These are phyloP conservation scores for Pachysandra terminalis DNA, from an alignment of 164 flowering plant species.

Conservation along the genomic window DNA sequence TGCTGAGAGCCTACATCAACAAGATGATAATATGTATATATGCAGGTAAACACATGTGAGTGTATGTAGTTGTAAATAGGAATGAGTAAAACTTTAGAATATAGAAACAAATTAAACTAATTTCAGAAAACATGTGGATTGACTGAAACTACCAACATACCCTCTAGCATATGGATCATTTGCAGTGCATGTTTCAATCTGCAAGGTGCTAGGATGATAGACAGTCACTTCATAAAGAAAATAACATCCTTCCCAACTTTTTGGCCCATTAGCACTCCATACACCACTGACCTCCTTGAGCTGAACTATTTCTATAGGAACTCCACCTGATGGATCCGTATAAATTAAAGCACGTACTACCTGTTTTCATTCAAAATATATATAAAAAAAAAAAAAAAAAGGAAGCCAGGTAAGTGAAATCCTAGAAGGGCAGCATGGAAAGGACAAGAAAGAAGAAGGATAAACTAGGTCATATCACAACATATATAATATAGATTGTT, in stretches of 20 bases:
- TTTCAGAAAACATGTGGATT: slow-evolving; percentile 6
- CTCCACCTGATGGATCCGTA: slow-evolving; percentile 38
- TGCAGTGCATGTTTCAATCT: slow-evolving; percentile 65
- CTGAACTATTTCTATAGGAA: slow-evolving; percentile 47
- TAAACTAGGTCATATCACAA: not conserved
- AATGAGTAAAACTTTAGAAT: not conserved
- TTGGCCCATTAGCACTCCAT: slow-evolving; percentile 71
- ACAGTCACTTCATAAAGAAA: slow-evolving; percentile 82
- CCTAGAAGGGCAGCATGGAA: not conserved
- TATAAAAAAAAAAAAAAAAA: slow-evolving; percentile 1
- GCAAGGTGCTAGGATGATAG: slow-evolving; percentile 72
- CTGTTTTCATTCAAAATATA: slow-evolving; percentile 34
- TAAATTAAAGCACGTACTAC: slow-evolving; percentile 53
- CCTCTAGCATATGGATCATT: slow-evolving; percentile 99
- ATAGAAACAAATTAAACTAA: not conserved
- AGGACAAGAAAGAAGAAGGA: not conserved
- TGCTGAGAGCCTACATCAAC: slow-evolving; percentile 66
- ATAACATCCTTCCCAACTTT: slow-evolving; percentile 83
- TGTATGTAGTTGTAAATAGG: not conserved
- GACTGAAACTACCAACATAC: slow-evolving; percentile 40
- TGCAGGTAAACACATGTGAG: not conserved
- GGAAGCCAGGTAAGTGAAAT: not conserved
- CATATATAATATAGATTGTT: too few species aligned
- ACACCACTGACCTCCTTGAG: slow-evolving; percentile 75
- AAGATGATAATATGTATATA: slow-evolving; percentile 6